Evolutionary conservation across 2,329 filamentous ascomycete species (phyloP), one percentile per base, ranked within the genome.

Genomic region (Diaporthe capsici): DNA sequence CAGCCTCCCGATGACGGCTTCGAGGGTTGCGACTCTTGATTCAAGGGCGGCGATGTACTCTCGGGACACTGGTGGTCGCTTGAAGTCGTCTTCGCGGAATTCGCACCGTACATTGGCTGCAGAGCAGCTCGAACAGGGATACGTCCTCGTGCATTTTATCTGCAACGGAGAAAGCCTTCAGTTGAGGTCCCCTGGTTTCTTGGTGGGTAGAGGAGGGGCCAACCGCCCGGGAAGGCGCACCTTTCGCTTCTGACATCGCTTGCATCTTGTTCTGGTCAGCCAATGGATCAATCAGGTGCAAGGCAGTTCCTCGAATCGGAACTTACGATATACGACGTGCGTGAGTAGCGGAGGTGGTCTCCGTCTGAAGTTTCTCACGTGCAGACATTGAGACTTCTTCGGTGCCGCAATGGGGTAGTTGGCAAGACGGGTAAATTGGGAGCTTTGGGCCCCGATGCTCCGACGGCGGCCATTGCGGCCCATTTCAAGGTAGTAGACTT

Each of bases 141-240:
- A 65, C 20, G 72, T 79, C 44, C 78, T 77, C 15, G 78, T 77
- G 51, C 78, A 79, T 12, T 76, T 76, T 63, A 79, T 79, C 78
- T 79, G 34, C 22, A 22, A 22, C 7, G 22, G 17, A 44, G 5
- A 9, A n/a, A 67, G 3, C 8, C 25, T 47, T 67, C 22, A 34
- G 25, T 22, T 49, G 20, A 49, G 2, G 12, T 34, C 17, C 22
- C 1, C 44, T 49, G 5, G 47, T 2, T 2, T 67, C n/a, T 15
- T 2, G 37, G 61, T 28, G 39, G 60, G 47, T 17, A 47, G 42
- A 34, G 39, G 4, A 44, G 60, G 57, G 22, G 31, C 22, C n/a
- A 44, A 37, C 1, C 20, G 28, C 28, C 51, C 2, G 31, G 6
- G 6, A 1, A 17, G 22, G 4, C 44, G 20, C 63, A 68, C 63